Evolutionary conservation across 345 rosid species (phyloP), one percentile per base, ranked within the genome.

Genomic region (Pugionium dolabratum): DNA sequence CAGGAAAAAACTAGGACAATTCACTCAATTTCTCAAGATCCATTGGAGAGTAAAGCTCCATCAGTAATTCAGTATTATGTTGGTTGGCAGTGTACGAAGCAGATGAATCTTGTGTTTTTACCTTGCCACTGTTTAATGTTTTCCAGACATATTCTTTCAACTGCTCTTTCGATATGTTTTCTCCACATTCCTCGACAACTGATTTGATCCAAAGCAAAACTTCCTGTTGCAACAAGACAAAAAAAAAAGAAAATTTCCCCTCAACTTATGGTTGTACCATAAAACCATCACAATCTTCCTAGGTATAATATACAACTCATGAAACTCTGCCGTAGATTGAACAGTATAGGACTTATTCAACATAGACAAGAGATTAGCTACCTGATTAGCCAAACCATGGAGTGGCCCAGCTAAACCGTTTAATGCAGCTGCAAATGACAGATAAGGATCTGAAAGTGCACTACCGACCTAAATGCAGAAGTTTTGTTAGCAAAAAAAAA

Each of bases 371-470:
- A 44, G n/a, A 58, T n/a, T 18, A 18, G 18, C 42, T 77, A 95
- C 99, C 99, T 95, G 99, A 84, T 95, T 91, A 56, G 99, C 96
- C 88, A 95, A 79, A 73, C 99, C 97, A 79, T 95, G 99, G 42
- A 95, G 97, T 46, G 99, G 99, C 53, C 99, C 97, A 78, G 96
- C 95, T 73, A 95, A 91, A 69, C 99, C 99, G 76, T 91, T 95
- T 75, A 95, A 71, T 32, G 97, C 99, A 69, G 95, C 99, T 2
- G 96, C 95, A 83, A 88, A 95, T 37, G 97, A 95, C 67, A 95
- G 97, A 79, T 91, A 91, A 30, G 99, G 97, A 78, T 95, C 99
- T 59, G 97, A 85, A 75, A 95, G 95, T 62, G 99, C 99, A 81
- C 99, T 95, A 9, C 85, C 93, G 56, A 95, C 99, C 99, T 91